These are phyloP conservation scores for Penicillium argentinense DNA, from an alignment of 495 filamentous ascomycete species.

Conservation along the genomic window DNA sequence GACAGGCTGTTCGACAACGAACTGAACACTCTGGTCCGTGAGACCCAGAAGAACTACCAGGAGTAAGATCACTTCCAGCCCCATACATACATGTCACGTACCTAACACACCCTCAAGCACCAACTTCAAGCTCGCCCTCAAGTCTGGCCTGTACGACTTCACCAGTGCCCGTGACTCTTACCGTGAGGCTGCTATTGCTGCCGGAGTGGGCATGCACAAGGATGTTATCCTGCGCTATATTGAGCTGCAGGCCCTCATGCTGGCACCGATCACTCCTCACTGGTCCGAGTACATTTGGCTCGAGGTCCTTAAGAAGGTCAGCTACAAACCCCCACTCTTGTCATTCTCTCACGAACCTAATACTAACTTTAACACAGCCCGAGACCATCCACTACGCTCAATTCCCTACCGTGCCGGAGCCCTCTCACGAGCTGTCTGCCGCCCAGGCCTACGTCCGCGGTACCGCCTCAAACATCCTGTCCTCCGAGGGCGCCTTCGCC, in stretches of 20 bases:
- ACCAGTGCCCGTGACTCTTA: constrained; percentile 84
- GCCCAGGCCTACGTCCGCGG: constrained; percentile 76
- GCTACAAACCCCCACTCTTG: constrained; percentile 1
- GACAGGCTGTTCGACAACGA: constrained; percentile 93
- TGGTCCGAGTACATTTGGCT: constrained; percentile 94
- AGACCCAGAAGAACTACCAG: constrained; percentile 75
- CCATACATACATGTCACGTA: neutral
- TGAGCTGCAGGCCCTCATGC: constrained; percentile 79
- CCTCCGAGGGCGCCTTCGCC: constrained; percentile 80
- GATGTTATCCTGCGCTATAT: constrained; percentile 75
- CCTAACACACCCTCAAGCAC: constrained; percentile 50
- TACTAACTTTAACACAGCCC: constrained; percentile 33
- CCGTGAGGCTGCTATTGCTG: constrained; percentile 72
- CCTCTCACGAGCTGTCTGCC: constrained; percentile 64
- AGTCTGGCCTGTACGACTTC: constrained; percentile 88
- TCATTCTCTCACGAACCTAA: neutral
- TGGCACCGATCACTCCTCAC: constrained; percentile 83
- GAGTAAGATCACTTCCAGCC: constrained; percentile 38
- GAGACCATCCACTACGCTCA: constrained; percentile 74
- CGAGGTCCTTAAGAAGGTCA: constrained; percentile 76
- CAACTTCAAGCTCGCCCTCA: constrained; percentile 88
- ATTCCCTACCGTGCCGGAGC: constrained; percentile 70
- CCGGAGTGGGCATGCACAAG: constrained; percentile 80
- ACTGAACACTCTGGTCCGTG: constrained; percentile 76
- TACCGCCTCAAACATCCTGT: constrained; percentile 77